A percentile compares a stretch with the other conserved stretches of the same genome.
phyloP scores from a whole-genome alignment of 768 basidiomycete species.

The Cystobasidiopsis lactophilus region DNA sequence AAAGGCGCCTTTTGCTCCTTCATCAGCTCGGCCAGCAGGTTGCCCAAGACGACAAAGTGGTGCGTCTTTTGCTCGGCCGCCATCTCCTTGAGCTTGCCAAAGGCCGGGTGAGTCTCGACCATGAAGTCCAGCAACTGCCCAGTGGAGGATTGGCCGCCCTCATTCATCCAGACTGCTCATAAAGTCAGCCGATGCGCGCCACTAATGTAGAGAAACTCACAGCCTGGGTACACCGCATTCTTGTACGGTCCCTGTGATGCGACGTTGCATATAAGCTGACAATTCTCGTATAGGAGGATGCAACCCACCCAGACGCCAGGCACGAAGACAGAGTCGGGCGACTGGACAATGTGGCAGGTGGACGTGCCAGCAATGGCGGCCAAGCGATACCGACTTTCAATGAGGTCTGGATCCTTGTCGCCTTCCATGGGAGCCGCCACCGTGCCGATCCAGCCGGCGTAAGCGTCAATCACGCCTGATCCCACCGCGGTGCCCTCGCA shows the following conservation, averaged over 20 bases:
- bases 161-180: conserved; percentile 69
- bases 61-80: conserved; percentile 34
- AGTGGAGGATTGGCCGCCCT: conserved; percentile 94
- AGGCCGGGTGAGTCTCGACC: conserved; percentile 74
- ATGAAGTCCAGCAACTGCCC: conserved; percentile 97
- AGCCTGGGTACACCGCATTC: conserved; percentile 74
- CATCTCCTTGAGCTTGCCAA: conserved; percentile 41
- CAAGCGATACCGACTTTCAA: conserved; percentile 57
- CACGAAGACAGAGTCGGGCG: conserved; percentile 61
- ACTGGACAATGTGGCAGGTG: conserved; percentile 89
- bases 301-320: conserved; percentile 85
- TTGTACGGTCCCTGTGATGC: conserved; percentile 28
- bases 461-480: conserved; percentile 85
- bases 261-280: no score
- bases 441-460: conserved; percentile 95
- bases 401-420: conserved; percentile 37
- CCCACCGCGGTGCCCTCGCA: conserved; percentile 73
- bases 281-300: no score
- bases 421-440: conserved; percentile 46
- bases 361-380: conserved; percentile 90
- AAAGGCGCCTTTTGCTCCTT: conserved; percentile 22
- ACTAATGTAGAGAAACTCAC: conserved; percentile 21
- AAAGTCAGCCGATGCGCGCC: not conserved
- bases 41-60: conserved; percentile 37
- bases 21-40: conserved; percentile 36